Evolutionary conservation across 176 grass and related monocot genomes (phyloP).

Genomic region (Cocos nucifera): DNA sequence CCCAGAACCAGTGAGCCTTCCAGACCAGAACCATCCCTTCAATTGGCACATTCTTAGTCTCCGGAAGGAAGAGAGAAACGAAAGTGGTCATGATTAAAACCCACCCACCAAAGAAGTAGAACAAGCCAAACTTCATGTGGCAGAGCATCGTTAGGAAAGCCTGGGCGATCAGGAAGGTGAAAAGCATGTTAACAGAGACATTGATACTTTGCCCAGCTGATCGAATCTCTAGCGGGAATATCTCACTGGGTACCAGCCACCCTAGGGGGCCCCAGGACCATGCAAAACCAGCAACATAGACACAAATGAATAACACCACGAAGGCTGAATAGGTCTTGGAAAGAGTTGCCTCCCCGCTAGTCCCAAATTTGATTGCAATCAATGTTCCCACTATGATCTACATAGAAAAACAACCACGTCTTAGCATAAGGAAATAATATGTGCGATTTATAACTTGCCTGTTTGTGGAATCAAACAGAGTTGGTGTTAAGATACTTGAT

Average conservation of each 20-base stretch:
- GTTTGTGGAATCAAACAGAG: too few relatives aligned
- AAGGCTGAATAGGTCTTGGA: constrained; percentile 18
- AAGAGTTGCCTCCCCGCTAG: constrained; percentile 7
- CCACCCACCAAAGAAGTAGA: constrained; percentile 35
- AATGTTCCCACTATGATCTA: constrained; percentile 27
- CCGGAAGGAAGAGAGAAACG: constrained; percentile 17
- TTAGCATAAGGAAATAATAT: too few relatives aligned
- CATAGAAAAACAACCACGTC: neutral
- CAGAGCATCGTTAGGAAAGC: constrained; percentile 33
- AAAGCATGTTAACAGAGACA: constrained; percentile 35
- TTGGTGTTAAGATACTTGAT: too few relatives aligned
- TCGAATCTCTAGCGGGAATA: constrained; percentile 32
- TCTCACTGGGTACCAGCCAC: constrained; percentile 32
- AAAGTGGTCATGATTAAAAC: constrained; percentile 29
- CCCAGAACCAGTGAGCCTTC: constrained; percentile 34
- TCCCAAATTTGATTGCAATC: constrained; percentile 27
- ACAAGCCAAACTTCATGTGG: constrained; percentile 32
- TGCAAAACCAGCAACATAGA: constrained; percentile 25
- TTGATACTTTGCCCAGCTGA: constrained; percentile 29
- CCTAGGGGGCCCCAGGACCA: constrained; percentile 35
- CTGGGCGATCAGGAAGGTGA: constrained; percentile 30
- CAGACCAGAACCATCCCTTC: constrained; percentile 32
- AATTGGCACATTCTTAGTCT: constrained; percentile 30
- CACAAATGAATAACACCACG: constrained; percentile 28
- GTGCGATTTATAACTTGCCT: too few relatives aligned